Conservation (phyloP, 306 rosid genomes). For the Lathyrus aphaca region DNA sequence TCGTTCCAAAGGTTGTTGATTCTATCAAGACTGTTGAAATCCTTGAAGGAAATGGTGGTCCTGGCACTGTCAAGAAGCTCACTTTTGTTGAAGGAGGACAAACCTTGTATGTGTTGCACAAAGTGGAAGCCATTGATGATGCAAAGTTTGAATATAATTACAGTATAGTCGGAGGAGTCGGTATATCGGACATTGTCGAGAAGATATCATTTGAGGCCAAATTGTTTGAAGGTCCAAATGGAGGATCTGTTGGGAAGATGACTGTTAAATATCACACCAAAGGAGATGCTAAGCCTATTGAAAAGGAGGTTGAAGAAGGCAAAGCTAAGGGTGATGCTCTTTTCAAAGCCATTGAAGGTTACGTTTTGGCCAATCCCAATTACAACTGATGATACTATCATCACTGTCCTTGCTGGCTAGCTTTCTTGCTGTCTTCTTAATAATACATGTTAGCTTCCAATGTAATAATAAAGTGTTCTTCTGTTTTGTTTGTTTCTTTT, state of each 20-base stretch:
- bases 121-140: conserved; percentile 41
- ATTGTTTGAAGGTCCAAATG: conserved; percentile 36
- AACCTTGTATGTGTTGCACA: conserved; percentile 40
- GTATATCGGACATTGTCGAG: conserved; percentile 33
- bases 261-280: conserved; percentile 22
- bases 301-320: conserved; percentile 36
- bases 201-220: conserved; percentile 42
- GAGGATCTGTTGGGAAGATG: conserved; percentile 42
- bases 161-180: conserved; percentile 46
- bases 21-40: conserved; percentile 34
- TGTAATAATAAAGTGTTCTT: background rate
- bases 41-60: conserved; percentile 51
- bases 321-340: conserved; percentile 47
- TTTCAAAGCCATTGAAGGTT: conserved; percentile 50
- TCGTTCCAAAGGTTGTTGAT: conserved; percentile 45
- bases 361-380: conserved; percentile 44
- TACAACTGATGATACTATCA: conserved; percentile 10
- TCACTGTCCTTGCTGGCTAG: background rate
- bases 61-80: conserved; percentile 51
- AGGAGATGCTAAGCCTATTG: conserved; percentile 41
- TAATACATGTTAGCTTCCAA: background rate
- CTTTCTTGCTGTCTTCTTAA: background rate
- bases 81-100: conserved; percentile 39
- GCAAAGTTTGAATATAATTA: conserved; percentile 39
- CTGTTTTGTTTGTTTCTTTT: no score